Evolutionary conservation across 116 monocot species (phyloP), one percentile per base, ranked within the genome.

Genomic region (Dioscorea cayenensis): DNA sequence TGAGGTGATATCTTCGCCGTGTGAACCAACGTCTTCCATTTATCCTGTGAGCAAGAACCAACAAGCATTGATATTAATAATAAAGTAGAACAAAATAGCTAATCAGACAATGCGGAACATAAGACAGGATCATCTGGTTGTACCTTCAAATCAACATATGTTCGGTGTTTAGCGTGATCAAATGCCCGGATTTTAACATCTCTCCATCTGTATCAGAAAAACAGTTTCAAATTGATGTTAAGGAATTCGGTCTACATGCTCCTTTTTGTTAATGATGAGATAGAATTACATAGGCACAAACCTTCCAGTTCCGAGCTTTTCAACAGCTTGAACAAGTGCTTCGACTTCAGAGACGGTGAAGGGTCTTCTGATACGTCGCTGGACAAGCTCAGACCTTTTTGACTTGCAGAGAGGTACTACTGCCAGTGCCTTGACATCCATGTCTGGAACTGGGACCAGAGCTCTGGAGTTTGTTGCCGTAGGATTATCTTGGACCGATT

Each of bases 291-390:
- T 22, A 21, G 36, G 8, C 19, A 22, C 14, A 63, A 16, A 88
- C 88, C 88, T 88, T 79, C 88, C 88, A 25, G 88, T 88, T 51
- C 88, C 84, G 17, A 88, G 79, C 63, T 75, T 81, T 72, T 88
- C 84, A 12, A 88, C 81, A 11, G 88, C 84, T 27, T 77, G 72
- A 58, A 84, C 81, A 2, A 84, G 77, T 1, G 84, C 84, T 66
- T 88, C 84, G n/a, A 88, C 88, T 72, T 84, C 88, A 49, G 79
- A 20, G 18, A 84, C 81, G 4, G 88, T 77, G 77, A 88, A 88
- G 2, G 84, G 88, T 36, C 79, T 63, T 25, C 88, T 75, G 36
- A 82, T 81, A 19, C 84, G 71, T 17, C 84, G 76, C 36, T 84
- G 84, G 21, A 63, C 79, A 11, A 77, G 38, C 63, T 81, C 84